Conservation (phyloP, 306 rosid genomes). For the Sindora glabra region DNA sequence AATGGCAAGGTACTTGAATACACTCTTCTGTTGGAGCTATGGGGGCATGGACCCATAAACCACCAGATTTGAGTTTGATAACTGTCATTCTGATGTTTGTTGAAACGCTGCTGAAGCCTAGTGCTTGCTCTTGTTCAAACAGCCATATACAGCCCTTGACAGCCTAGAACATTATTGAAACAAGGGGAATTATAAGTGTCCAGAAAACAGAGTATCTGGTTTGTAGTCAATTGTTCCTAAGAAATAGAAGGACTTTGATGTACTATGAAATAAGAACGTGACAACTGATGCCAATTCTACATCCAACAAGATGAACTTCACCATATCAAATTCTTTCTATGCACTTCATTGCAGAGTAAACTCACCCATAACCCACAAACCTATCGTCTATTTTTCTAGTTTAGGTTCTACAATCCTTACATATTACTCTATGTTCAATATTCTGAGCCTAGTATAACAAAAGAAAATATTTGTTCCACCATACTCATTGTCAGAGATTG, state of each 20-base stretch:
- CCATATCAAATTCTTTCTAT: not conserved
- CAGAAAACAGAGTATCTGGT: constrained; percentile 9
- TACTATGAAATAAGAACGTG: not conserved
- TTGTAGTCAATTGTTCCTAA: not conserved
- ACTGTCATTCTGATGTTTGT: constrained; percentile 98
- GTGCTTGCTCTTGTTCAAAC: constrained; percentile 95
- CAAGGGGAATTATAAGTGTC: not conserved
- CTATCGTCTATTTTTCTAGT: not conserved
- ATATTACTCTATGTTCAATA: not conserved
- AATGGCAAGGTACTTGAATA: constrained; percentile 71
- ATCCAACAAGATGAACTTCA: too few species aligned
- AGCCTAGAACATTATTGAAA: constrained; percentile 43
- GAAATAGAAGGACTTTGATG: not conserved
- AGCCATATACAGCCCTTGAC: constrained; percentile 86
- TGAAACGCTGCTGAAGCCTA: constrained; percentile 97
- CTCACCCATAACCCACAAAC: not conserved
- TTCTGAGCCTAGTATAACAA: not conserved
- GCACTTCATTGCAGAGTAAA: not conserved
- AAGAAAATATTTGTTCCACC: not conserved
- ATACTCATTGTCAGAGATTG: too few species aligned
- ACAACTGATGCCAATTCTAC: not conserved
- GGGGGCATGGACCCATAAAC: constrained; percentile 96
- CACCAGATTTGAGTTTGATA: constrained; percentile 93
- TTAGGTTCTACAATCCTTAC: not conserved
- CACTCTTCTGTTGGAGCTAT: constrained; percentile 98